Conservation (phyloP, 2,329 filamentous ascomycete species). For the Colletotrichum zoysiae region DNA sequence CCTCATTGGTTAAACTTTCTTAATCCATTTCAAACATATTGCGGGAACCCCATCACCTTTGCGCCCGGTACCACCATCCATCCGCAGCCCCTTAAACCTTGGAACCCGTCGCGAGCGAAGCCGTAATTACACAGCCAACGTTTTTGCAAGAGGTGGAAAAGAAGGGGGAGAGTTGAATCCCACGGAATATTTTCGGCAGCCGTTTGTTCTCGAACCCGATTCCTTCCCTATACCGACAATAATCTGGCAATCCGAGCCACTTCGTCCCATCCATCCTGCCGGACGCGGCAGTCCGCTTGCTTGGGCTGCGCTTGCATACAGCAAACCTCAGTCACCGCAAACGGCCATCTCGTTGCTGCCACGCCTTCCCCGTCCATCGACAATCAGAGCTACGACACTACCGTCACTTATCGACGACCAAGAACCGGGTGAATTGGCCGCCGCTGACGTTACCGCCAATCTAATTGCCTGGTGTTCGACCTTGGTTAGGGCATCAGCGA, state of each 20-base stretch:
- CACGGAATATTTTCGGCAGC: background rate
- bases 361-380: conserved; percentile 28
- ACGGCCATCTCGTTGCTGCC: conserved; percentile 9
- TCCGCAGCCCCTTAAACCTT: conserved; percentile 39
- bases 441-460: background rate
- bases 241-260: conserved; percentile 17
- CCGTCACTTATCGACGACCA: conserved; percentile 31
- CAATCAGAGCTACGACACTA: conserved; percentile 19
- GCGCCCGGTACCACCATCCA: conserved; percentile 13
- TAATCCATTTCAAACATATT: conserved; percentile 30
- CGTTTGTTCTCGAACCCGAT: conserved; percentile 15
- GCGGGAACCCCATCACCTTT: conserved; percentile 22
- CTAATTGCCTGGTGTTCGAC: background rate
- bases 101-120: conserved; percentile 20
- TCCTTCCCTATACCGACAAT: conserved; percentile 10
- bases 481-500: background rate
- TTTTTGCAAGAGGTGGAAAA: conserved; percentile 30
- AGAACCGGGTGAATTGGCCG: conserved; percentile 6
- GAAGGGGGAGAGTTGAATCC: conserved; percentile 18
- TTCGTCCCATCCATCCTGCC: conserved; percentile 29
- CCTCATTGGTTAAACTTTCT: conserved; percentile 31
- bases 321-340: conserved; percentile 34
- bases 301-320: conserved; percentile 30
- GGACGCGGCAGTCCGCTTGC: conserved; percentile 31
- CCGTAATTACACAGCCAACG: conserved; percentile 7